These are phyloP conservation scores for Durusdinium trenchii DNA, from an alignment of 73 alveolate species.

Conservation along the genomic window DNA sequence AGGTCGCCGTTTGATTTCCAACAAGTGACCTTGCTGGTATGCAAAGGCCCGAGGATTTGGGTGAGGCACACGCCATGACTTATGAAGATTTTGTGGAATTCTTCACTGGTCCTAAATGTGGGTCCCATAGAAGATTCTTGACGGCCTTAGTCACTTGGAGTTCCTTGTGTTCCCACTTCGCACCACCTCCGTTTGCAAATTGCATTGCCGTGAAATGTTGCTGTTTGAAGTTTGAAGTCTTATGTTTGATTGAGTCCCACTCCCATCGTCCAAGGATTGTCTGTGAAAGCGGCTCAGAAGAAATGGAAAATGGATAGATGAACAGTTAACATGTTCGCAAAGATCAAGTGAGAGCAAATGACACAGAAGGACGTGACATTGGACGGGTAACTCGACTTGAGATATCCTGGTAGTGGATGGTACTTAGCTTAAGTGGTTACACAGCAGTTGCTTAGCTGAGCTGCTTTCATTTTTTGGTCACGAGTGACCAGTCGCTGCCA, in stretches of 20 bases:
- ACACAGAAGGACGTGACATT: background rate
- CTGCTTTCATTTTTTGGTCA: too few relatives aligned
- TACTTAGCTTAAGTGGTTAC: too few relatives aligned
- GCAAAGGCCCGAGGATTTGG: background rate
- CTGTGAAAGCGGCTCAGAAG: background rate
- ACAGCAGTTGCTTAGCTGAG: too few relatives aligned
- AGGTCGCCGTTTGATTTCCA: background rate
- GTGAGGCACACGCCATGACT: background rate
- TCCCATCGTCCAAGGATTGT: background rate
- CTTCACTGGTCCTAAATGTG: too few relatives aligned
- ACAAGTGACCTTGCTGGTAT: background rate
- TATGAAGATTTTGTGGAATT: background rate
- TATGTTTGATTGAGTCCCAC: too few relatives aligned
- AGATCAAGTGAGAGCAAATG: constrained; percentile 25
- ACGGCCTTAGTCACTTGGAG: too few relatives aligned
- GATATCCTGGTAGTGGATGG: too few relatives aligned
- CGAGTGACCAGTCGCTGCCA: background rate
- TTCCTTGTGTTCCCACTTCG: too few relatives aligned
- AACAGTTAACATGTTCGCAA: background rate
- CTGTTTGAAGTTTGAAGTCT: too few relatives aligned
- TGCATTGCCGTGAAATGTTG: too few relatives aligned
- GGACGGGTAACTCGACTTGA: background rate
- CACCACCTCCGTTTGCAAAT: too few relatives aligned
- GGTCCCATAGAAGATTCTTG: too few relatives aligned
- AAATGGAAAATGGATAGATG: background rate